Base-by-base conservation (phyloP, 495 filamentous ascomycete genomes). In the Neurospora hispaniola region DNA sequence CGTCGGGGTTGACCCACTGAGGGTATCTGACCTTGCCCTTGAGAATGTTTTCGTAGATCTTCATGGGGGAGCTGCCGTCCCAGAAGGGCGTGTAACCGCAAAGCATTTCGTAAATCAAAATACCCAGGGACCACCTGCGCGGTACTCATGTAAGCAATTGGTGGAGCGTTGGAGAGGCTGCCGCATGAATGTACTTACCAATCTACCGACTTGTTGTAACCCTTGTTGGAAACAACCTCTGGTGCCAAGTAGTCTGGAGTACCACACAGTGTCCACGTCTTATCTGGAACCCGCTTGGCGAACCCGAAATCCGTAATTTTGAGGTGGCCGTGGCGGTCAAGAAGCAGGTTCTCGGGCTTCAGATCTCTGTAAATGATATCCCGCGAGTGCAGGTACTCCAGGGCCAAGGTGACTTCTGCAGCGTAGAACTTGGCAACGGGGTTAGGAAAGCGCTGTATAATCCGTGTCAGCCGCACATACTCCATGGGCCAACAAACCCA, bases 271-370 rank as follows among this genome's bases (percentile, higher is more conserved):
- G 96, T 99, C 96, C 96, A 98, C 20, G 96, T 99, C 81, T 98
- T 98, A 85, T 99, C 96, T 23, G 94, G 95, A 41, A 98, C 96
- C 74, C 96, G 92, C 85, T 99, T 99, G 31, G 96, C 96, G 78
- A 99, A 98, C 1, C 96, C 96, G 82, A 99, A 99, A 85, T 99
- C 96, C 35, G 96, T 98, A 76, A 99, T 98, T 83, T 98, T 98
- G 72, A 99, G 83, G 81, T 99, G 96, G 12, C 96, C 96, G 84
- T 99, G 95, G 41, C 96, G 90, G 81, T 99, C 96, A 46, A 99
- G 87, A 18, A 99, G 87, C 74, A 99, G 80, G 79, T 99, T 99
- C 81, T 99, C 96, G 5, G 96, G 96, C 80, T 99, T 99, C 71
- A 99, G 81, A 83, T 99, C 96, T 75, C 96, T 91, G 83, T 99